Evolutionary conservation across 495 filamentous ascomycete species (phyloP).

Genomic region (Astrothelium macrocarpum): DNA sequence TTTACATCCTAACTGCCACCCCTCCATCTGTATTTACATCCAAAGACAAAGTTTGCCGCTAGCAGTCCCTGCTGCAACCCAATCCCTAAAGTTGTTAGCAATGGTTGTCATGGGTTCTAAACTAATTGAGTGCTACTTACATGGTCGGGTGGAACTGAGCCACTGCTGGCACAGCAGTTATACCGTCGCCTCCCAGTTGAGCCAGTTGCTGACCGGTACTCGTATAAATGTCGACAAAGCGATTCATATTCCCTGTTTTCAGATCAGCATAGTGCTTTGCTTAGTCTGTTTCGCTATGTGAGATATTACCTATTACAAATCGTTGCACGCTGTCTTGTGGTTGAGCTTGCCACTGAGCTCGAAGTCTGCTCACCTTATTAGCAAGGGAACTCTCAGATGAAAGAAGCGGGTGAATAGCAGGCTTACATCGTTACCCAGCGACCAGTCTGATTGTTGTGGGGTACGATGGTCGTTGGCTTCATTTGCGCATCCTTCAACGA

Average conservation of each 20-base stretch:
- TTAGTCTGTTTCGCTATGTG: background rate
- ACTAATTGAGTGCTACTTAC: conserved; percentile 7
- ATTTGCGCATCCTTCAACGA: conserved; percentile 51
- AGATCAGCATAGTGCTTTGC: background rate
- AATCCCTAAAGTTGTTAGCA: conserved; percentile 42
- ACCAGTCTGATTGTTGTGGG: conserved; percentile 94
- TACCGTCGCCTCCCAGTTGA: conserved; percentile 77
- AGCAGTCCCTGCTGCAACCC: conserved; percentile 85
- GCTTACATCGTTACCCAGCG: conserved; percentile 63
- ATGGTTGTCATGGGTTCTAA: background rate
- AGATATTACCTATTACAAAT: conserved; percentile 87
- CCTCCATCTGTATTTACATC: conserved; percentile 47
- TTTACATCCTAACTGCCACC: too few species aligned
- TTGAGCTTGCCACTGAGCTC: conserved; percentile 80
- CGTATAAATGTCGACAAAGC: conserved; percentile 86
- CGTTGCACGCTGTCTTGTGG: conserved; percentile 70
- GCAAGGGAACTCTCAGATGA: background rate
- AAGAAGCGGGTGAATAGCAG: background rate
- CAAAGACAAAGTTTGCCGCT: conserved; percentile 90
- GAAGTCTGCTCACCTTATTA: conserved; percentile 51
- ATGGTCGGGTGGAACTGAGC: conserved; percentile 77
- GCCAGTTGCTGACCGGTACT: conserved; percentile 75
- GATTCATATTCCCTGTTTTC: conserved; percentile 65
- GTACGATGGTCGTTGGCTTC: conserved; percentile 56
- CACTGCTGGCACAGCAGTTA: conserved; percentile 89